phyloP scores from a whole-genome alignment of 1,284 basidiomycete genomes.

The Boletus coffeatus region DNA sequence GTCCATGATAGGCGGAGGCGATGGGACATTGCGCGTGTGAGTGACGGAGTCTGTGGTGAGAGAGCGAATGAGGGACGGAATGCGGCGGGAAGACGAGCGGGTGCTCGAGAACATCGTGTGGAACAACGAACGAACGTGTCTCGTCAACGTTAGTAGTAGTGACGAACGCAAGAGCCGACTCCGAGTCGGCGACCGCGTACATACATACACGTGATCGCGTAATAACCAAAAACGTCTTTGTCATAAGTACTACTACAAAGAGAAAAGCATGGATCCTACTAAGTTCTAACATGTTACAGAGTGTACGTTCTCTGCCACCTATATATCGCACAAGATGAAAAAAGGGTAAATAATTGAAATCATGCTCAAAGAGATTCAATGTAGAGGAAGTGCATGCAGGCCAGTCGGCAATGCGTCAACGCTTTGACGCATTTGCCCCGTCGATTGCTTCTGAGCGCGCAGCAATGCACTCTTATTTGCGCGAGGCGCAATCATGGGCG shows the following conservation, averaged over 20 bases:
- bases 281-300: neutral
- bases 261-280: constrained; percentile 1
- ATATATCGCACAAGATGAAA: constrained; percentile 17
- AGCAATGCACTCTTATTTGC: constrained; percentile 71
- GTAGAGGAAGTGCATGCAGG: constrained; percentile 5
- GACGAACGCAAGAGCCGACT: neutral
- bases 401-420: constrained; percentile 11
- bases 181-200: neutral
- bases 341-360: constrained; percentile 19
- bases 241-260: neutral
- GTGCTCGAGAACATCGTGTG: constrained; percentile 23
- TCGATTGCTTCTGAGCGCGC: constrained; percentile 50
- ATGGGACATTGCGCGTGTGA: constrained; percentile 17
- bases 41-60: constrained; percentile 27
- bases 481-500: constrained; percentile 59
- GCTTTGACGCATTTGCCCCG: constrained; percentile 27
- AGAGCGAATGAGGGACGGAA: constrained; percentile 19
- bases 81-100: constrained; percentile 11
- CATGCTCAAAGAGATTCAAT: neutral
- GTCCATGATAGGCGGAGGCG: constrained; percentile 19
- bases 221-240: constrained; percentile 1
- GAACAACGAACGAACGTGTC: constrained; percentile 12
- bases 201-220: constrained; percentile 13
- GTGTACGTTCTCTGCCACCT: constrained; percentile 5
- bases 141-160: constrained; percentile 8